Percentiles rank a stretch among this genome's conserved stretches.
phyloP scores from a whole-genome alignment of 805 yeast genomes.

The Kodamaea laetipori region DNA sequence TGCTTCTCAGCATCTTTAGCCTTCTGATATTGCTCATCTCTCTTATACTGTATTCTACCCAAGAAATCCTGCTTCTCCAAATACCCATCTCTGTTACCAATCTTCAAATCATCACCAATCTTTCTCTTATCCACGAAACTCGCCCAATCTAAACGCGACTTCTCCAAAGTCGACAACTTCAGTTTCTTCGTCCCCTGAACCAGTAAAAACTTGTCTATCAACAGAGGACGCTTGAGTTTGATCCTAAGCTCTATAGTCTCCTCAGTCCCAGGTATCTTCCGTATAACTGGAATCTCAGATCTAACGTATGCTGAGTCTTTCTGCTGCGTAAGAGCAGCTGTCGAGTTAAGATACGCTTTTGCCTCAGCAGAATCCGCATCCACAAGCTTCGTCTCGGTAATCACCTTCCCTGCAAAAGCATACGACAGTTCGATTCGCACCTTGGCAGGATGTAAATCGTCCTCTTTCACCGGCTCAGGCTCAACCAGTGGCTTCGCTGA shows the following conservation, averaged over 20 bases:
- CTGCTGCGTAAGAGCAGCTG: conserved; percentile 34
- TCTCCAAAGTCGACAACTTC: conserved; percentile 88
- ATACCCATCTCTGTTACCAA: conserved; percentile 86
- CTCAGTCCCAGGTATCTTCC: conserved; percentile 32
- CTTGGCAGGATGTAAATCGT: conserved; percentile 43
- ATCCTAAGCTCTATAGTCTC: conserved; percentile 47
- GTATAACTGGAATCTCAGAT: conserved; percentile 37
- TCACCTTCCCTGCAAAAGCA: conserved; percentile 85
- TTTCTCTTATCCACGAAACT: conserved; percentile 86
- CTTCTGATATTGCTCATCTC: conserved; percentile 52
- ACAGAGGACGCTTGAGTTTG: conserved; percentile 70
- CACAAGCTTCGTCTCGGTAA: conserved; percentile 78
- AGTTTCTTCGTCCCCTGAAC: conserved; percentile 61
- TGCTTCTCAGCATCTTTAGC: conserved; percentile 39
- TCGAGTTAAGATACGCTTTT: conserved; percentile 68
- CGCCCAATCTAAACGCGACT: conserved; percentile 93
- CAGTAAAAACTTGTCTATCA: conserved; percentile 73
- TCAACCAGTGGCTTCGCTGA: conserved; percentile 7
- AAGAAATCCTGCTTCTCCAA: conserved; percentile 90
- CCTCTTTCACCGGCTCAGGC: conserved; percentile 3
- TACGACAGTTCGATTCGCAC: conserved; percentile 76
- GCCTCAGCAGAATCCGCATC: conserved; percentile 83
- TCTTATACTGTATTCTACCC: conserved; percentile 64
- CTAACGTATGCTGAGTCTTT: conserved; percentile 19
- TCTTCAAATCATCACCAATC: conserved; percentile 76